Conservation (phyloP, 2,329 filamentous ascomycete species). For the Nigrograna mackinnonii region DNA sequence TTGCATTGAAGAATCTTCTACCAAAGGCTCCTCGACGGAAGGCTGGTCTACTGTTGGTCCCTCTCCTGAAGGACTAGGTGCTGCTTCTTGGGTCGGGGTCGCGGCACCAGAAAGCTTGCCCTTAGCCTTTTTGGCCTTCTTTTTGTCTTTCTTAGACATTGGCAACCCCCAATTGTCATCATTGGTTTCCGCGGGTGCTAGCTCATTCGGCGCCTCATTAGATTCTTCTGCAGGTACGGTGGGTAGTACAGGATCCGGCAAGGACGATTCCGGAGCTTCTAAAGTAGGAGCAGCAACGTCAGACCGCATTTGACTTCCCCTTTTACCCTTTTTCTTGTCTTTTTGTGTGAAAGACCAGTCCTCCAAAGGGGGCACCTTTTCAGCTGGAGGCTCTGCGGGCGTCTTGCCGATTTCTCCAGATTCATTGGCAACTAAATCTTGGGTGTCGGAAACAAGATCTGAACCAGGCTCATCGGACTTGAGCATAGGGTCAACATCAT, state of each 20-base stretch:
- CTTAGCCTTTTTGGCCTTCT: conserved; percentile 26
- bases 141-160: conserved; percentile 23
- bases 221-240: not conserved
- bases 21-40: not conserved
- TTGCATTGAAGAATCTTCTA: too few relatives aligned
- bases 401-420: too few relatives aligned
- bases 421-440: too few relatives aligned
- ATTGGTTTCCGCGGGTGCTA: not conserved
- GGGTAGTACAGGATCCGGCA: not conserved
- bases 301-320: conserved; percentile 18
- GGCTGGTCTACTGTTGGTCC: not conserved
- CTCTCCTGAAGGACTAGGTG: not conserved
- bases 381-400: too few relatives aligned
- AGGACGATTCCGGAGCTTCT: conserved; percentile 6
- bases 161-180: conserved; percentile 8
- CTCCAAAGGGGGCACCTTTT: too few relatives aligned
- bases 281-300: conserved; percentile 9
- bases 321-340: conserved; percentile 26
- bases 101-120: conserved; percentile 16
- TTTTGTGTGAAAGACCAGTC: conserved; percentile 8
- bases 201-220: not conserved
- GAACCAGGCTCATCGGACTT: too few relatives aligned
- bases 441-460: too few relatives aligned
- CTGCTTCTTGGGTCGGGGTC: conserved; percentile 12
- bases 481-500: too few relatives aligned